These are phyloP conservation scores for Fistulinella prunicolor DNA, from an alignment of 768 basidiomycete genomes.

Conservation along the genomic window DNA sequence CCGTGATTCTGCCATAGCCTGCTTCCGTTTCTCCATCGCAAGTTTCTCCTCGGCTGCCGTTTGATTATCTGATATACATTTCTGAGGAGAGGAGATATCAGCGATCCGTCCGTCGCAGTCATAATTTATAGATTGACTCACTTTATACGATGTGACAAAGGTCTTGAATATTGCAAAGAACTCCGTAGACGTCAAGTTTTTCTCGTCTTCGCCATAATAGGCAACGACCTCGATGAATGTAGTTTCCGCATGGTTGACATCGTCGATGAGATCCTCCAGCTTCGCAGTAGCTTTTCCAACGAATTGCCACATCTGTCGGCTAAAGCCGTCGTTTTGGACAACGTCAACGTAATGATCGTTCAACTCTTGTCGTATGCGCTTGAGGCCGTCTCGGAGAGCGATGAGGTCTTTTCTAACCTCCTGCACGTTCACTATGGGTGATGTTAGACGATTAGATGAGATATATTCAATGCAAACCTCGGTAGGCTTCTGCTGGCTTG, in stretches of 20 bases:
- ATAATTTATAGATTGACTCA: slow-evolving; percentile 28
- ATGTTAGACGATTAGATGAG: slow-evolving; percentile 4
- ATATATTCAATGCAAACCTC: slow-evolving; percentile 52
- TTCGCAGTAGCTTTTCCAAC: slow-evolving; percentile 69
- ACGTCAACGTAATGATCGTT: slow-evolving; percentile 75
- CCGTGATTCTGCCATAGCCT: slow-evolving; percentile 61
- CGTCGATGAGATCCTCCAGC: slow-evolving; percentile 81
- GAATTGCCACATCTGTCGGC: slow-evolving; percentile 91
- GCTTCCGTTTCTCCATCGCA: slow-evolving; percentile 66
- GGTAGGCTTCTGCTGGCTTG: slow-evolving; percentile 88
- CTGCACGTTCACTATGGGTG: slow-evolving; percentile 69
- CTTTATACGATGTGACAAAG: slow-evolving; percentile 91
- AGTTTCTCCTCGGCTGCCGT: slow-evolving; percentile 67
- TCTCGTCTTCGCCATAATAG: slow-evolving; percentile 94
- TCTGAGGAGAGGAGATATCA: slow-evolving; percentile 44
- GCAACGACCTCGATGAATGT: slow-evolving; percentile 81
- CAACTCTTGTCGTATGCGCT: slow-evolving; percentile 75
- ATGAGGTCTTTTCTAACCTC: slow-evolving; percentile 76
- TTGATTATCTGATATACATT: slow-evolving; percentile 83
- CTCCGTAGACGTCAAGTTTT: slow-evolving; percentile 79
- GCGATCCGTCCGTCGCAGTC: neutral
- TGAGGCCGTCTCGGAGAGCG: slow-evolving; percentile 75
- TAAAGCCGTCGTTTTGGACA: slow-evolving; percentile 72
- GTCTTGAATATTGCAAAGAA: slow-evolving; percentile 98
- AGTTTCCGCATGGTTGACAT: slow-evolving; percentile 81